A percentile compares a stretch with the other conserved stretches of the same genome.
Evolutionary conservation across 768 basidiomycete species (phyloP).

Genomic region (Pholiota conissans): DNA sequence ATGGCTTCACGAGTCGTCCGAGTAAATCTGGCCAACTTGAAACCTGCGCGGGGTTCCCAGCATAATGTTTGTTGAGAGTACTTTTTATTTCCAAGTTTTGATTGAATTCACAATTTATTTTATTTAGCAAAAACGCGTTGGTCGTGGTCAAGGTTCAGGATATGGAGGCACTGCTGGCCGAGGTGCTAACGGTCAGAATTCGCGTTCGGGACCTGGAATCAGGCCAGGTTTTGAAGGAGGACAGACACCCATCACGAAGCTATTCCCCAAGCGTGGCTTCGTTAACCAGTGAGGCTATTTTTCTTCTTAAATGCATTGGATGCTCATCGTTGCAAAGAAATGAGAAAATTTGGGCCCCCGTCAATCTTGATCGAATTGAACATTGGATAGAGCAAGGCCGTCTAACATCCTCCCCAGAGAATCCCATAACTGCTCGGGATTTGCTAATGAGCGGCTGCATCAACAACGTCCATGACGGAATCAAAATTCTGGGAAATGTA

Average conservation of each 20-base stretch:
- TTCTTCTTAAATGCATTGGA: background rate
- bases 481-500: slow-evolving; percentile 89
- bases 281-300: slow-evolving; percentile 73
- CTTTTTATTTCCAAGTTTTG: background rate
- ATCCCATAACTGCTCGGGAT: slow-evolving; percentile 87
- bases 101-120: no score
- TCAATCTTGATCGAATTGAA: slow-evolving; percentile 88
- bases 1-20: slow-evolving; percentile 42
- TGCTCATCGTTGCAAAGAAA: slow-evolving; percentile 45
- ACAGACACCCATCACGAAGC: slow-evolving; percentile 88
- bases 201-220: slow-evolving; percentile 86
- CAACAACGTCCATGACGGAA: slow-evolving; percentile 85
- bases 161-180: slow-evolving; percentile 91
- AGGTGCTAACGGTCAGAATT: slow-evolving; percentile 95
- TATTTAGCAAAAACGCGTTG: slow-evolving; percentile 87
- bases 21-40: slow-evolving; percentile 70
- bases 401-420: slow-evolving; percentile 71
- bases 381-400: slow-evolving; percentile 89
- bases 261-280: slow-evolving; percentile 94
- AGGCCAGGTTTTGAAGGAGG: slow-evolving; percentile 92
- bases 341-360: slow-evolving; percentile 72
- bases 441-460: slow-evolving; percentile 85
- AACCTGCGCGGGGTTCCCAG: slow-evolving; percentile 67
- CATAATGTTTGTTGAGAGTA: slow-evolving; percentile 55
- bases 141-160: slow-evolving; percentile 90